A percentile compares a stretch with the other conserved stretches of the same genome.
Conservation (phyloP, 1,139 yeast genomes). For the Petasospora fabianii region DNA sequence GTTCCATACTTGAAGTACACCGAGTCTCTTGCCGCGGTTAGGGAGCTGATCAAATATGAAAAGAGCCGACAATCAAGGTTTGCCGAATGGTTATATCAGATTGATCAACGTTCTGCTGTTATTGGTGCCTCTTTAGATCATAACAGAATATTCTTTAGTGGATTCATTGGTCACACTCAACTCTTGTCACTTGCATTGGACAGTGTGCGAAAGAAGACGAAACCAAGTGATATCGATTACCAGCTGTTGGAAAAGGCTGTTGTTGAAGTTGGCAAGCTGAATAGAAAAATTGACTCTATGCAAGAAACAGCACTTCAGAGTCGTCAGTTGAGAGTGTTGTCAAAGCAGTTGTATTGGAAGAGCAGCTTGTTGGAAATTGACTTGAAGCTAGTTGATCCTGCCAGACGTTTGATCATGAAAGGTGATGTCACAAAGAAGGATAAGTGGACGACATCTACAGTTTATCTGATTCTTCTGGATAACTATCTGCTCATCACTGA, state of each 20-base stretch:
- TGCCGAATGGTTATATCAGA: constrained; percentile 43
- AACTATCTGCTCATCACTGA: constrained; percentile 72
- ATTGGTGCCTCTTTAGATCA: constrained; percentile 44
- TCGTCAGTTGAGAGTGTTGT: constrained; percentile 44
- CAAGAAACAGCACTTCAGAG: constrained; percentile 55
- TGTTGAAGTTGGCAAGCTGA: constrained; percentile 41
- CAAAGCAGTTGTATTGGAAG: constrained; percentile 49
- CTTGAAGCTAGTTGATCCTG: constrained; percentile 51
- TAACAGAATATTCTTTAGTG: constrained; percentile 63
- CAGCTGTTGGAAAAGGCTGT: constrained; percentile 53
- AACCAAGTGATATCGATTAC: constrained; percentile 53
- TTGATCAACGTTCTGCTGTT: constrained; percentile 42
- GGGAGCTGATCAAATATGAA: constrained; percentile 51
- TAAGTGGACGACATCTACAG: constrained; percentile 48
- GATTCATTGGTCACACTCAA: constrained; percentile 73
- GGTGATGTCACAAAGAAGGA: constrained; percentile 64
- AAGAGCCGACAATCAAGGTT: constrained; percentile 48
- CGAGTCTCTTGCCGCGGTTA: constrained; percentile 46
- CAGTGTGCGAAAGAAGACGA: constrained; percentile 53
- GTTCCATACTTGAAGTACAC: constrained; percentile 59
- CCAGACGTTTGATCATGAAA: constrained; percentile 54
- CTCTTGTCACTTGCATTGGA: constrained; percentile 63
- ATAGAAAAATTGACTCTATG: constrained; percentile 48
- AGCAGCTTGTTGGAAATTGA: constrained; percentile 34
- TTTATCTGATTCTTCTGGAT: constrained; percentile 58